Evolutionary conservation across 139 green algal species (phyloP).

Genomic region (Penium margaritaceum): DNA sequence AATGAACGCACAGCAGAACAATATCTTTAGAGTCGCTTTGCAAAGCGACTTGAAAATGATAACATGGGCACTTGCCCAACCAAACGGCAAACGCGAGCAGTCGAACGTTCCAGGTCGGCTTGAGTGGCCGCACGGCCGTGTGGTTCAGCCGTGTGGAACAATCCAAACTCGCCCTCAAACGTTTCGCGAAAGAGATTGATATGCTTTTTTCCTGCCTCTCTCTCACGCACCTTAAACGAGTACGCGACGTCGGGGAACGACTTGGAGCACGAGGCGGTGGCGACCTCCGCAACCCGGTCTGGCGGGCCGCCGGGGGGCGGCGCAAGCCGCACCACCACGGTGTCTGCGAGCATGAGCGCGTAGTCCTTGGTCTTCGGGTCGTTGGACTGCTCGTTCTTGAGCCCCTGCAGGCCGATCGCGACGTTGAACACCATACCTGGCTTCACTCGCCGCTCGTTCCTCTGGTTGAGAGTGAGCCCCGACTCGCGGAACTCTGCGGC

Average conservation of each 20-base stretch:
- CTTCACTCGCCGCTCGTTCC: constrained; percentile 50
- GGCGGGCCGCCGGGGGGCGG: no score
- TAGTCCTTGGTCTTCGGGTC: constrained; percentile 48
- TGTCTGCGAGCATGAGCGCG: constrained; percentile 80
- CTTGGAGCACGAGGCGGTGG: constrained; percentile 30
- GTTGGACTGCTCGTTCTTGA: constrained; percentile 32
- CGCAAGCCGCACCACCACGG: constrained; percentile 50
- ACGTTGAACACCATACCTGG: constrained; percentile 67
- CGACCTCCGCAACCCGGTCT: constrained; percentile 26
- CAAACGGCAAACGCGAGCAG: no score
- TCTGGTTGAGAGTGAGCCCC: constrained; percentile 49
- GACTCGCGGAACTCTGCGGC: constrained; percentile 49
- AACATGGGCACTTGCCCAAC: no score
- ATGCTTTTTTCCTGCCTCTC: no score
- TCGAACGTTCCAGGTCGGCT: constrained; percentile 48
- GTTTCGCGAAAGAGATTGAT: no score
- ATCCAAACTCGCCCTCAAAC: no score
- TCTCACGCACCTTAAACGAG: no score
- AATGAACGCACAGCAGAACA: no score
- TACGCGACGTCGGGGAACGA: constrained; percentile 34
- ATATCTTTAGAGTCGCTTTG: no score
- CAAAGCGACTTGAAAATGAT: neutral
- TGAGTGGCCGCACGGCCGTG: constrained; percentile 20
- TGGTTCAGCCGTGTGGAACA: constrained; percentile 36
- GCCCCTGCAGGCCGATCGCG: constrained; percentile 42